Base-by-base conservation (phyloP, 2,329 filamentous ascomycete species). In the Massarina eburnea region DNA sequence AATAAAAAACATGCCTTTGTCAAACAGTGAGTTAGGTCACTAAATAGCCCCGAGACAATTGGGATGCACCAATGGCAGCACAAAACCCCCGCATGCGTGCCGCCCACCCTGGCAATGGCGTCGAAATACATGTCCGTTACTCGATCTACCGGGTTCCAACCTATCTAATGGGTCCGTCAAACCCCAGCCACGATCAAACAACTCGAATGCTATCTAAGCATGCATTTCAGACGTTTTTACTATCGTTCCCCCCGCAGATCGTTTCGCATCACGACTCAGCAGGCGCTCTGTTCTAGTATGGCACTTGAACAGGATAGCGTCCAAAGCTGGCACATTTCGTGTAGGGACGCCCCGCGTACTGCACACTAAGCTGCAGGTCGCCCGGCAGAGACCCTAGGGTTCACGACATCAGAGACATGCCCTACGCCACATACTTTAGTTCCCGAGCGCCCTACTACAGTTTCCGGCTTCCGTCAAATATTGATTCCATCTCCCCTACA, bases 181-280 rank as follows among this genome's bases (percentile, higher is more conserved):
- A 49, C 14, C 35, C 35, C 49, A 45, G 26, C 27, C 27, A 43
- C 45, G 39, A 45, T 49, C 43, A 47, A 46, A 49, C 43, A 27
- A 17, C 18, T 26, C 26, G 8, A 14, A 14, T 22, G 35, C 24
- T 29, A 14, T 41, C 17, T 21, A 29, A 33, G 17, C 21, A 32
- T 24, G 45, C 37, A 37, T 15, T 44, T 35, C 37, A 48, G 24
- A 40, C 12, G 24, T 40, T 18, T 34, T 33, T 34, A 18, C 36
- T 12, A 39, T 37, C 38, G 29, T 40, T 33, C 35, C 38, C 35
- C 26, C 29, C 41, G 21, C 37, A 44, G 36, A 48, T 43, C 49
- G 43, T 41, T 29, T 19, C 20, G 37, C 24, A 30, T 22, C 26
- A 34, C 21, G 32, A 12, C 24, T 39, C 15, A 41, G 17, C 29